These are phyloP conservation scores for Talaromyces wortmannii DNA, from an alignment of 495 filamentous ascomycete species.

Conservation along the genomic window DNA sequence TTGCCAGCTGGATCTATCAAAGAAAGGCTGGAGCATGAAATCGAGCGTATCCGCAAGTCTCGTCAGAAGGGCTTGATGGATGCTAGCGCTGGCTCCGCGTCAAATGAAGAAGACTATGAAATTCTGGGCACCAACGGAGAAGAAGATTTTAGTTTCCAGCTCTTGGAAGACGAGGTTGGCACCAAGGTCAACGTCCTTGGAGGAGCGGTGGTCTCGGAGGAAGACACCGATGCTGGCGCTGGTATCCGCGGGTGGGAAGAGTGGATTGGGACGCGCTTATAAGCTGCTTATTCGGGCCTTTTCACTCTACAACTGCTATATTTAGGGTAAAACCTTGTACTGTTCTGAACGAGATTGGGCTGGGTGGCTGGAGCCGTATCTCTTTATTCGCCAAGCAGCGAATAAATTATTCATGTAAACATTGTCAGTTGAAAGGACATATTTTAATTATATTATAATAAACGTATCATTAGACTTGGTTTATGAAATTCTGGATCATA, in stretches of 20 bases:
- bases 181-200: conserved; percentile 71
- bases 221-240: conserved; percentile 41
- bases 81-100: conserved; percentile 45
- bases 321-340: background rate
- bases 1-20: conserved; percentile 74
- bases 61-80: conserved; percentile 77
- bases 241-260: conserved; percentile 77
- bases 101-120: conserved; percentile 68
- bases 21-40: conserved; percentile 70
- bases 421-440: no score
- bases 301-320: background rate
- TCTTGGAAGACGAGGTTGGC: conserved; percentile 73
- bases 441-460: no score
- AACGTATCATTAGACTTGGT: no score
- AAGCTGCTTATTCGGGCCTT: conserved; percentile 9
- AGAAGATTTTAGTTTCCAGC: conserved; percentile 68
- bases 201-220: conserved; percentile 67
- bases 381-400: background rate
- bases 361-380: background rate
- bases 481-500: no score
- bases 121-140: conserved; percentile 69
- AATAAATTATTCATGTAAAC: no score
- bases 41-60: conserved; percentile 69
- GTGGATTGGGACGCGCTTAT: conserved; percentile 68
- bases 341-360: background rate